Conservation (phyloP, 2,329 filamentous ascomycete species). For the Paecilomyces sp. region DNA sequence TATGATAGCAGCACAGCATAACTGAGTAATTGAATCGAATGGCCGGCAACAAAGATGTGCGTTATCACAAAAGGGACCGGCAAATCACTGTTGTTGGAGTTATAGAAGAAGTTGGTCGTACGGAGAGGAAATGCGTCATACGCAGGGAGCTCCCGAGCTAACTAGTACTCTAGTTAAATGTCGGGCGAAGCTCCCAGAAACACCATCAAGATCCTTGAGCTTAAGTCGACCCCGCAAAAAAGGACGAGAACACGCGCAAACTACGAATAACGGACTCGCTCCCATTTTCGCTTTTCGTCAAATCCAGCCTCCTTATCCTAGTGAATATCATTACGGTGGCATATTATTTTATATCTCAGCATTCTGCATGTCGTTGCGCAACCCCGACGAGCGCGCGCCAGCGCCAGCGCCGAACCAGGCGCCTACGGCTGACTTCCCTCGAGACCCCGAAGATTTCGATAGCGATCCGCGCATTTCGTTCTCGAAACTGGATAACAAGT, state of each 20-base stretch:
- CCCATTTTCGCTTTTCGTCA: not conserved
- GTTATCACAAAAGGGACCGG: not conserved
- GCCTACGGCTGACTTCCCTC: slow-evolving; percentile 37
- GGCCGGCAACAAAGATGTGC: not conserved
- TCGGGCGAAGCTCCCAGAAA: not conserved
- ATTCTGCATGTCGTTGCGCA: slow-evolving; percentile 16
- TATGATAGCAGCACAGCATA: not conserved
- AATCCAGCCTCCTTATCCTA: not conserved
- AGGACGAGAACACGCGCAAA: not conserved
- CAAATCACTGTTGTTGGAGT: not conserved
- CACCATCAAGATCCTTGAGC: not conserved
- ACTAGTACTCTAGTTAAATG: not conserved
- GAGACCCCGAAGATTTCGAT: slow-evolving; percentile 61
- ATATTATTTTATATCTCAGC: not conserved
- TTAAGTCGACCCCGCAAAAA: not conserved
- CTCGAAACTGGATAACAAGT: slow-evolving; percentile 75
- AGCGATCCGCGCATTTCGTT: slow-evolving; percentile 77
- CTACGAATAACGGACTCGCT: not conserved
- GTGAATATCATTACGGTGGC: not conserved
- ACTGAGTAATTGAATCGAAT: not conserved
- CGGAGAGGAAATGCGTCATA: not conserved
- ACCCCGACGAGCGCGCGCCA: slow-evolving; percentile 9
- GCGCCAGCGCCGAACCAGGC: slow-evolving; percentile 5
- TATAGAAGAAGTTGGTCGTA: too few species aligned
- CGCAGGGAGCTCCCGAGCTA: not conserved